Evolutionary conservation across 306 rosid genomes (phyloP).

Genomic region (Lotus japonicus): DNA sequence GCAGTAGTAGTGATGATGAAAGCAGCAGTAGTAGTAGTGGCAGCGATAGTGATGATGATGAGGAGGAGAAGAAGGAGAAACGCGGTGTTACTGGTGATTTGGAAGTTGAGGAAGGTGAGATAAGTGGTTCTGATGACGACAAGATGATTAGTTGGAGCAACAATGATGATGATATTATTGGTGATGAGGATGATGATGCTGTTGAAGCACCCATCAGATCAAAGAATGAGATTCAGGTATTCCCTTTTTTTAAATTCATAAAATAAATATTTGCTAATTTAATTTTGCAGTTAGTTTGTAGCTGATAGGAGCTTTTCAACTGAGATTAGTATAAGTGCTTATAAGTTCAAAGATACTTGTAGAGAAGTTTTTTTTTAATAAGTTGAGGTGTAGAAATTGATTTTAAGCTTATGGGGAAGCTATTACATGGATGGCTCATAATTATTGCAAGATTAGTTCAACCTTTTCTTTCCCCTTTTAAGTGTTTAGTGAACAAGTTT

Average conservation of each 20-base stretch:
- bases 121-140: slow-evolving; percentile 38
- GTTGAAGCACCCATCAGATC: slow-evolving; percentile 49
- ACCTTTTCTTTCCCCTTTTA: too few relatives aligned
- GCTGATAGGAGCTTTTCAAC: too few relatives aligned
- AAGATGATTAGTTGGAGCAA: slow-evolving; percentile 23
- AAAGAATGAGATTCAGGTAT: slow-evolving; percentile 74
- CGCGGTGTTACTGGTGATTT: slow-evolving; percentile 20
- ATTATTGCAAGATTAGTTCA: too few relatives aligned
- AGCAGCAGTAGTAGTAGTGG: not conserved
- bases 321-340: too few relatives aligned
- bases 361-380: too few relatives aligned
- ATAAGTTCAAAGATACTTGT: too few relatives aligned
- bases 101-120: slow-evolving; percentile 77
- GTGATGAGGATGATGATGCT: slow-evolving; percentile 18
- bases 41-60: not conserved
- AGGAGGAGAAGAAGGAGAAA: not conserved
- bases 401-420: too few relatives aligned
- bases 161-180: slow-evolving; percentile 14
- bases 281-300: not conserved
- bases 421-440: too few relatives aligned
- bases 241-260: not conserved
- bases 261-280: not conserved
- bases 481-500: too few relatives aligned
- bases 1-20: not conserved
- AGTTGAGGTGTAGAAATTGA: too few relatives aligned